These are phyloP conservation scores for Kluyveromyces nonfermentans DNA, from an alignment of 805 yeast genomes.

Conservation along the genomic window DNA sequence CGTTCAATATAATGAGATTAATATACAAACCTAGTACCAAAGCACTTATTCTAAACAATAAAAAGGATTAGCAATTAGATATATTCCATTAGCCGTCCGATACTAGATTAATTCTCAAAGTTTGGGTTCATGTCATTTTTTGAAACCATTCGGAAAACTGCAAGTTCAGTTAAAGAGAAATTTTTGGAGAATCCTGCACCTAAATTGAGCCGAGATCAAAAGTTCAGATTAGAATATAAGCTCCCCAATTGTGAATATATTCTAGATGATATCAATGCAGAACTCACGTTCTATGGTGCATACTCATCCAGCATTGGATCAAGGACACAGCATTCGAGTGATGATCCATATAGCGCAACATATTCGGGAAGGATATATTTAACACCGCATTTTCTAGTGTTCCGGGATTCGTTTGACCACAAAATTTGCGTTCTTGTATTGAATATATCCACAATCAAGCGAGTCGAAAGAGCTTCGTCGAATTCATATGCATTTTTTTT, in stretches of 20 bases:
- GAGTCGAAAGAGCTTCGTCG: constrained; percentile 79
- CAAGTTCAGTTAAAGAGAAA: constrained; percentile 35
- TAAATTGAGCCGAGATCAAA: constrained; percentile 56
- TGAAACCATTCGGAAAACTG: constrained; percentile 36
- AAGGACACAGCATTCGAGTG: constrained; percentile 9
- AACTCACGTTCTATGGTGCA: constrained; percentile 34
- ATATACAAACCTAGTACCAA: neutral
- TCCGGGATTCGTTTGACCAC: constrained; percentile 60
- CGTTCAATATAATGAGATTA: neutral
- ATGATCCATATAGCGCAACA: constrained; percentile 25
- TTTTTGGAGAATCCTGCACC: constrained; percentile 25
- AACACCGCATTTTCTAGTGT: constrained; percentile 68
- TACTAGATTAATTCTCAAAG: neutral
- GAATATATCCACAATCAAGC: constrained; percentile 68
- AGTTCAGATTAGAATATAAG: constrained; percentile 54
- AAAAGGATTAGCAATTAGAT: neutral
- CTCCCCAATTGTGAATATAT: constrained; percentile 66
- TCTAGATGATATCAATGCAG: constrained; percentile 59
- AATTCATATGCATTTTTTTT: constrained; percentile 71
- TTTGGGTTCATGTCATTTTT: constrained; percentile 36
- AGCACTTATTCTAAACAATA: neutral
- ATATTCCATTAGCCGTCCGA: neutral
- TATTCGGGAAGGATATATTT: constrained; percentile 60
- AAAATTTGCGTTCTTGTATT: constrained; percentile 58
- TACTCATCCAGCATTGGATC: constrained; percentile 6